Base-by-base conservation (phyloP, 1,139 yeast species). In the Blastobotrys indianensis region DNA sequence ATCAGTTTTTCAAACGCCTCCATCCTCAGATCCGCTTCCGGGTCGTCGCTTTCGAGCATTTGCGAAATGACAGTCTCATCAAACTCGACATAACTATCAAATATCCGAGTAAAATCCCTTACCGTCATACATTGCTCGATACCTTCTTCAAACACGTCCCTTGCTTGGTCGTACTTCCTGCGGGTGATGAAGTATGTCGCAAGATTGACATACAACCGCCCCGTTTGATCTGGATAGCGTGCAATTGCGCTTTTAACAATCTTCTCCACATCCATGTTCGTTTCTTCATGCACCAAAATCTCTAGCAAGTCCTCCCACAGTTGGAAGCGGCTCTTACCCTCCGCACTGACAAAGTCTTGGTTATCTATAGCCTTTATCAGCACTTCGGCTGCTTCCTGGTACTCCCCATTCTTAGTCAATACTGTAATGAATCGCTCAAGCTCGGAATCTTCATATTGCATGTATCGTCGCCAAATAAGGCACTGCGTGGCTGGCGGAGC, bases 51-150 rank as follows among this genome's bases (percentile, higher is more conserved):
- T 10, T 64, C 63, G 52, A 76, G 61, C 13, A 75, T 48, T 17
- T 62, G 61, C 2, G 72, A 62, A 8, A 81, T 61, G 7, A 69
- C 53, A 1, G 70, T 57, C 53, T 84, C 92, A 58, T 81, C 82
- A 58, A 79, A 75, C 52, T 80, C 82, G 2, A 82, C 65, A 56
- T 76, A 80, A 3, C 77, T 67, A 59, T 85, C 86, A 62, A 77
- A 88, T 0, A 86, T 66, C 30, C 69, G 58, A 0, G 82, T 74
- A 59, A 87, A 86, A 52, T 85, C 94, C 32, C 71, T 68, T 1
- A 82, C 67, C 0, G 86, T 77, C 3, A 62, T 52, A 8, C 82
- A 77, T 1, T 66, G 55, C 1, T 60, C 53, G 25, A 71, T 54
- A 0, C 80, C 83, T 35, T 68, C 65, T 45, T 75, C 77, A 54